These are phyloP conservation scores for Stephanodiscus minutulus DNA, from an alignment of 108 stramenopile genomes.

Conservation along the genomic window DNA sequence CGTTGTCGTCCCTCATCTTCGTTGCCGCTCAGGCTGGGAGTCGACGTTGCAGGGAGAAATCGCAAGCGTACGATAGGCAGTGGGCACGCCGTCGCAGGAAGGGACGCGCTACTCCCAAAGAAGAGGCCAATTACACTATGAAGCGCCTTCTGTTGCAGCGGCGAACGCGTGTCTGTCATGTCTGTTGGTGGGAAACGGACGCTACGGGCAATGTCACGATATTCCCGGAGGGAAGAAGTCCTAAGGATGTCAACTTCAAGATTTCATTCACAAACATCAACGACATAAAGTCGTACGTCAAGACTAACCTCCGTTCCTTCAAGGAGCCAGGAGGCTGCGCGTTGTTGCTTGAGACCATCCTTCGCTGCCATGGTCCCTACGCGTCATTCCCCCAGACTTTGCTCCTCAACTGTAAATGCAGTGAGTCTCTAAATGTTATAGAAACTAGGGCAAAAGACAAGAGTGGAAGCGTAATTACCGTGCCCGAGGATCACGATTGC, in stretches of 20 bases:
- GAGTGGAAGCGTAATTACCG: conserved; percentile 3
- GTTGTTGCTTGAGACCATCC: conserved; percentile 76
- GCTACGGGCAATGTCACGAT: conserved; percentile 21
- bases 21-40: conserved; percentile 63
- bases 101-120: conserved; percentile 11
- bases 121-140: conserved; percentile 25
- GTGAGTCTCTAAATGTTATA: conserved; percentile 20
- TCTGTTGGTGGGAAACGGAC: conserved; percentile 69
- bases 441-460: conserved; percentile 32
- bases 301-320: conserved; percentile 60
- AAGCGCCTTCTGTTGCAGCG: conserved; percentile 23
- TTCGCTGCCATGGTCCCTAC: conserved; percentile 62
- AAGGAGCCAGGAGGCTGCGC: conserved; percentile 76
- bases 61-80: conserved; percentile 33
- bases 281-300: conserved; percentile 72
- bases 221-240: conserved; percentile 43
- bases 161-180: conserved; percentile 60
- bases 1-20: conserved; percentile 62
- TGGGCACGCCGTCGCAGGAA: conserved; percentile 31
- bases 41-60: conserved; percentile 41
- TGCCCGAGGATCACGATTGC: conserved; percentile 64
- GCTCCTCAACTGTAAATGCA: conserved; percentile 29
- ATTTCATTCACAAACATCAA: conserved; percentile 64
- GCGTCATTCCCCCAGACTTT: conserved; percentile 15
- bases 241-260: conserved; percentile 44